phyloP scores from a whole-genome alignment of 1,284 basidiomycete species.

The Heliocybe sulcata region DNA sequence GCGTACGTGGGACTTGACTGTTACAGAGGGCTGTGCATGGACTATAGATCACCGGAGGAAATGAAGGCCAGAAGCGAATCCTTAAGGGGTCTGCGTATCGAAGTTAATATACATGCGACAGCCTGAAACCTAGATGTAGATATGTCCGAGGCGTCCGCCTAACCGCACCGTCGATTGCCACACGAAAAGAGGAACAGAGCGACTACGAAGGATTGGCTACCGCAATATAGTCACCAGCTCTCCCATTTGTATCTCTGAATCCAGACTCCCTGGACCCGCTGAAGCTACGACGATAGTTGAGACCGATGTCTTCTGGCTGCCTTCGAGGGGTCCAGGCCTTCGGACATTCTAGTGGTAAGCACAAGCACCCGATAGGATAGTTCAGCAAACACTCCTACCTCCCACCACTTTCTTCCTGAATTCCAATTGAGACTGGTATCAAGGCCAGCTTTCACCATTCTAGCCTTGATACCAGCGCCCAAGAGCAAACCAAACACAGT shows the following conservation, averaged over 20 bases:
- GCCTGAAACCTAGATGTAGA: neutral
- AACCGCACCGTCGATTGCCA: neutral
- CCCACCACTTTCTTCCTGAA: constrained; percentile 67
- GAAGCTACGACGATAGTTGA: constrained; percentile 27
- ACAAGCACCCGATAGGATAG: constrained; percentile 4
- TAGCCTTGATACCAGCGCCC: constrained; percentile 75
- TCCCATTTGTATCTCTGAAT: constrained; percentile 15
- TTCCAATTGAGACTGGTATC: constrained; percentile 57
- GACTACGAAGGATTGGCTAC: constrained; percentile 16
- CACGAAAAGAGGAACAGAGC: neutral
- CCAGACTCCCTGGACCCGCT: constrained; percentile 5
- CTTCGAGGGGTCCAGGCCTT: constrained; percentile 57
- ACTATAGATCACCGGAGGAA: neutral
- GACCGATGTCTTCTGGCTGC: constrained; percentile 40
- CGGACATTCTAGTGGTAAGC: neutral
- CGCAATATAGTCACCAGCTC: constrained; percentile 33
- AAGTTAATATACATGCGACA: neutral
- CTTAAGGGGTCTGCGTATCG: neutral
- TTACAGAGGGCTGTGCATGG: neutral
- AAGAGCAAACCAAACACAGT: constrained; percentile 80
- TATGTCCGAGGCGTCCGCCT: neutral
- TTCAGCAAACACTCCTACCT: constrained; percentile 37
- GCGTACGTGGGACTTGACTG: neutral
- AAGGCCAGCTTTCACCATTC: constrained; percentile 72
- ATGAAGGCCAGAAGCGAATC: neutral